Base-by-base conservation (phyloP, 768 basidiomycete genomes). In the Hygrocybe punicea region DNA sequence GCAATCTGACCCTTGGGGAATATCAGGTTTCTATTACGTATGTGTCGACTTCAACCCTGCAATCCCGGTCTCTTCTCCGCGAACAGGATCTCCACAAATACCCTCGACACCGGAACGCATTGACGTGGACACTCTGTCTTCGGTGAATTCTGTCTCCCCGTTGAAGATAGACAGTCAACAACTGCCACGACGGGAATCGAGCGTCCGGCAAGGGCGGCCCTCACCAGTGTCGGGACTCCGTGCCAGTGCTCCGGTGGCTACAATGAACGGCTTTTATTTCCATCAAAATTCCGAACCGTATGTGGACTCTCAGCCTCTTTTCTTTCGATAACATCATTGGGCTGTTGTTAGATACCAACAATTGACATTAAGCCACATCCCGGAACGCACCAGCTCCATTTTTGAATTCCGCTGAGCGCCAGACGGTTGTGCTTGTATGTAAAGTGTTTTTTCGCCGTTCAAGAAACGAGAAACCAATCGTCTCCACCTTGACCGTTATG, bases 231-330 rank as follows among this genome's bases (percentile, higher is more conserved):
- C 78, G n/a, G 74, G 78, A 36, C 79, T 81, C 45, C 72, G 73
- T 57, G 68, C 75, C 55, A 69, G 75, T 46, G 74, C 78, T 5
- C 76, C 83, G 6, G 77, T 81, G 49, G 90, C 89, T 4, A 84
- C 84, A 24, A 91, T 92, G 89, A 88, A 82, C 61, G 91, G 93
- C 36, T 95, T 91, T 75, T 96, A 95, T 72, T 95, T 91, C 74
- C 92, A 94, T 71, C 87, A 88, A 78, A 89, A 93, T 69, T 93
- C 91, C 55, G 91, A 92, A 66, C 91, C 91, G 91, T 93, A 67
- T 75, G 89, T 84, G 10, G 25, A 2, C 24, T 46, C 19, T 11
- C 17, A 56, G 33, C 46, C 33, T 29, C 11, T 11, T 47, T 36
- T 24, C 16, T 45, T 47, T 37, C 48, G 46, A 58, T 24, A 54